Base-by-base conservation (phyloP, 805 yeast genomes). In the Zygosaccharomyces pseudorouxii region DNA sequence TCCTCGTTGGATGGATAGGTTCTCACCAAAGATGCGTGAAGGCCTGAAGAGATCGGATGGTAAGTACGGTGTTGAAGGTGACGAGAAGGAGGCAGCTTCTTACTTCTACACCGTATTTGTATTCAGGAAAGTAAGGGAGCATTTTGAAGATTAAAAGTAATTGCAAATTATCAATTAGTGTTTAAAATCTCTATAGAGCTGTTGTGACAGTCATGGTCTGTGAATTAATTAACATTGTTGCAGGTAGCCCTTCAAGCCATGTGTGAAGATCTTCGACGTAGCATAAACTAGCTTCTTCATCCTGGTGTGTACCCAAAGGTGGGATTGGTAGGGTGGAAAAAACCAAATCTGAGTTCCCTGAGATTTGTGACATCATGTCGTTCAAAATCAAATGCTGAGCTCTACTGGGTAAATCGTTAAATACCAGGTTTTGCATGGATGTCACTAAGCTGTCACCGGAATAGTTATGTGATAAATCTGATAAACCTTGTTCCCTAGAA, bases 151-250 rank as follows among this genome's bases (percentile, higher is more conserved):
- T 28, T 41, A 41, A 16, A 35, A 40, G 29, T 35, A 25, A 19
- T 39, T 30, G 47, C 48, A 51, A 30, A 33, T 16, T 8, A 33
- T 33, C 25, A 22, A 14, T 42, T 31, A 16, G 45, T 45, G 50
- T 38, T 38, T 38, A 27, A 29, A n/a, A 42, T 39, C 23, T 45
- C 56, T 70, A 90, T 53, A 92, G 71, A 29, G 96, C 93, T 5
- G 97, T 90, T 0, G 99, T 92, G 2, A 92, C 99, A 0, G 99
- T 93, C 75, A 93, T 89, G 0, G 96, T 85, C 70, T 89, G 95
- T 0, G 97, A 88, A 61, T 93, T 92, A 47, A 93, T 76, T 52
- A 93, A 67, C 63, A 93, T 63, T 1, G 81, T 76, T 0, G 98
- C 97, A 0, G 97, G 97, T 35, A 93, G 69, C 4, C 79, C 88